A percentile compares a stretch with the other conserved stretches of the same genome.
Conservation (phyloP, 202 grass and related monocot species). For the Panicum virgatum region DNA sequence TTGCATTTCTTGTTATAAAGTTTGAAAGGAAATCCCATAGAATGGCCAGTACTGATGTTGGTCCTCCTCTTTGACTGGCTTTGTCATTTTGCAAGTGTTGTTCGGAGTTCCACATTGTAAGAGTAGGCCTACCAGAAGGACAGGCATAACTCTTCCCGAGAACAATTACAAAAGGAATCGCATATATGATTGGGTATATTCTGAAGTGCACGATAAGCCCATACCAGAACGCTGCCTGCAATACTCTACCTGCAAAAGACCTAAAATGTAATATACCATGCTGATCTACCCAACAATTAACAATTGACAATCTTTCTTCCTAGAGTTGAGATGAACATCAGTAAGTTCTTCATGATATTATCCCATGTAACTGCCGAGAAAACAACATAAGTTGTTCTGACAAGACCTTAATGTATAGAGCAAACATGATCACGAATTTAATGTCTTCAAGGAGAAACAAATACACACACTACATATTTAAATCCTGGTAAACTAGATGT, state of each 20-base stretch:
- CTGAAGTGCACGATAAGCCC: slow-evolving; percentile 92
- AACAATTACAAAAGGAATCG: slow-evolving; percentile 73
- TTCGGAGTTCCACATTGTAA: slow-evolving; percentile 56
- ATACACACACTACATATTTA: not conserved
- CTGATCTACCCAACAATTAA: not conserved
- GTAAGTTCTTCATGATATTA: not conserved
- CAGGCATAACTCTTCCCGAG: slow-evolving; percentile 56
- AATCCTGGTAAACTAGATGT: not conserved
- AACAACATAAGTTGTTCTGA: not conserved
- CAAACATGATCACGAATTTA: not conserved
- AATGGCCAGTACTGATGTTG: slow-evolving; percentile 21
- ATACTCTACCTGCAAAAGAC: slow-evolving; percentile 63
- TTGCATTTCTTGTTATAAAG: slow-evolving; percentile 59
- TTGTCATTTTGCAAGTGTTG: slow-evolving; percentile 31
- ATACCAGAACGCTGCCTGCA: slow-evolving; percentile 94
- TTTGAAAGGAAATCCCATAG: slow-evolving; percentile 47
- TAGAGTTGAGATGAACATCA: slow-evolving; percentile 1
- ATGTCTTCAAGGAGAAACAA: slow-evolving; percentile 1
- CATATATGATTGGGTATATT: slow-evolving; percentile 95
- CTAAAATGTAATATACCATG: slow-evolving; percentile 33
- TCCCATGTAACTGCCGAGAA: not conserved
- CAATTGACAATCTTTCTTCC: not conserved
- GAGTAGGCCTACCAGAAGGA: slow-evolving; percentile 44
- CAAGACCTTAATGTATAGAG: not conserved
- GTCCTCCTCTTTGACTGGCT: slow-evolving; percentile 24